These are phyloP conservation scores for Dillenia suffruticosa DNA, from an alignment of 164 flowering plant species.

Conservation along the genomic window DNA sequence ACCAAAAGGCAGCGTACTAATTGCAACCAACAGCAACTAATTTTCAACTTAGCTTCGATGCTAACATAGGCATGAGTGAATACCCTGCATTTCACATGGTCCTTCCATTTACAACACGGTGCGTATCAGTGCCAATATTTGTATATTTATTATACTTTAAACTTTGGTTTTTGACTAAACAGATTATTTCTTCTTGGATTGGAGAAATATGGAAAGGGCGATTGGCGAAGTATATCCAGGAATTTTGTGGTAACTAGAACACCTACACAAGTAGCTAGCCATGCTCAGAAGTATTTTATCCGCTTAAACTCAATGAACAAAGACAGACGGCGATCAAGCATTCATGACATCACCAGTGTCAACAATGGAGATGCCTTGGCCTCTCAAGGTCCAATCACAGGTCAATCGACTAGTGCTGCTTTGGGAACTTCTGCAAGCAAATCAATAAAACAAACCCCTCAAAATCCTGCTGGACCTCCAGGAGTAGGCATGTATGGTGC, in stretches of 20 bases:
- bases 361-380: slow-evolving; percentile 50
- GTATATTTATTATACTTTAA: not conserved
- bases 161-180: slow-evolving; percentile 10
- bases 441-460: slow-evolving; percentile 45
- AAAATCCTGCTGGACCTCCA: slow-evolving; percentile 31
- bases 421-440: slow-evolving; percentile 43
- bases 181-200: slow-evolving; percentile 90
- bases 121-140: too few species aligned
- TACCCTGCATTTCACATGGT: too few species aligned
- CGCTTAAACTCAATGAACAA: slow-evolving; percentile 92
- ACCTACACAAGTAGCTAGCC: slow-evolving; percentile 95
- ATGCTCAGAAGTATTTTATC: slow-evolving; percentile 91
- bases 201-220: slow-evolving; percentile 95
- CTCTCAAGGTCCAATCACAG: slow-evolving; percentile 79
- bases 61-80: too few species aligned
- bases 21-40: too few species aligned
- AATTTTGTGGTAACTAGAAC: slow-evolving; percentile 90
- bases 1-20: too few species aligned
- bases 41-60: too few species aligned
- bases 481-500: slow-evolving; percentile 58
- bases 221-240: slow-evolving; percentile 92
- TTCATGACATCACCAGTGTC: slow-evolving; percentile 86
- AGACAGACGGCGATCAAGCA: slow-evolving; percentile 88
- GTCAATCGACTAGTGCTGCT: slow-evolving; percentile 51
- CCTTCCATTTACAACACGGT: too few species aligned